Conservation (phyloP, 2,329 filamentous ascomycete species). For the Fusarium begoniae region DNA sequence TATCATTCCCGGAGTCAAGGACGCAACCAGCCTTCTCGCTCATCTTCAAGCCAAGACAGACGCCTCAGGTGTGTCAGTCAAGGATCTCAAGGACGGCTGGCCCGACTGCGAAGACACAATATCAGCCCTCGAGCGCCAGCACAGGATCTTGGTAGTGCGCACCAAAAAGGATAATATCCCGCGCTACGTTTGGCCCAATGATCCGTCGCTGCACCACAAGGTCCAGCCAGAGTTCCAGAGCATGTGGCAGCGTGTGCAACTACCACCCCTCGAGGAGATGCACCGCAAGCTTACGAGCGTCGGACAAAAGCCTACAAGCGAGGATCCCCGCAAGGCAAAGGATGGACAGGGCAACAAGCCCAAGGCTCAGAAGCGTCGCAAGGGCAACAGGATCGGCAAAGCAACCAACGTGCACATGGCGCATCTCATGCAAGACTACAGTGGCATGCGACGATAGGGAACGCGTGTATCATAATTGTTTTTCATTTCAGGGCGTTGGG, state of each 20-base stretch:
- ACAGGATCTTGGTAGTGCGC: slow-evolving; percentile 84
- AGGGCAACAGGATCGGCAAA: slow-evolving; percentile 75
- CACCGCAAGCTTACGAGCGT: slow-evolving; percentile 79
- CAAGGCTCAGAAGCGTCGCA: slow-evolving; percentile 78
- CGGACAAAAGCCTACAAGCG: slow-evolving; percentile 85
- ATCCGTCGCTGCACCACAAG: slow-evolving; percentile 76
- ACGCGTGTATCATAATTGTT: background rate
- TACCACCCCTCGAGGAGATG: slow-evolving; percentile 80
- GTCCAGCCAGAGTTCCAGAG: slow-evolving; percentile 85
- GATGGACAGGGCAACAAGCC: slow-evolving; percentile 60
- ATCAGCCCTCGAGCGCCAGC: slow-evolving; percentile 77
- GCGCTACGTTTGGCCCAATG: slow-evolving; percentile 88
- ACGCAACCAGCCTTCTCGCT: slow-evolving; percentile 78
- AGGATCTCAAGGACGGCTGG: slow-evolving; percentile 97
- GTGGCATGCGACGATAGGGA: slow-evolving; percentile 54
- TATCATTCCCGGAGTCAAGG: slow-evolving; percentile 80
- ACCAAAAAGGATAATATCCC: slow-evolving; percentile 93
- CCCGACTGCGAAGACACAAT: slow-evolving; percentile 83
- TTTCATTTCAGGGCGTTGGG: slow-evolving; percentile 25
- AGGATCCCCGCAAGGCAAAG: slow-evolving; percentile 69
- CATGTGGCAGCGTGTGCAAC: slow-evolving; percentile 82
- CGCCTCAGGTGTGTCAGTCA: slow-evolving; percentile 82
- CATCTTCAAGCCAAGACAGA: slow-evolving; percentile 85
- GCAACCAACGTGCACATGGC: slow-evolving; percentile 90
- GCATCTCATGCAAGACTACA: slow-evolving; percentile 80